Conservation (phyloP, 1,139 yeast species). For the Saccharomyces pastorianus region DNA sequence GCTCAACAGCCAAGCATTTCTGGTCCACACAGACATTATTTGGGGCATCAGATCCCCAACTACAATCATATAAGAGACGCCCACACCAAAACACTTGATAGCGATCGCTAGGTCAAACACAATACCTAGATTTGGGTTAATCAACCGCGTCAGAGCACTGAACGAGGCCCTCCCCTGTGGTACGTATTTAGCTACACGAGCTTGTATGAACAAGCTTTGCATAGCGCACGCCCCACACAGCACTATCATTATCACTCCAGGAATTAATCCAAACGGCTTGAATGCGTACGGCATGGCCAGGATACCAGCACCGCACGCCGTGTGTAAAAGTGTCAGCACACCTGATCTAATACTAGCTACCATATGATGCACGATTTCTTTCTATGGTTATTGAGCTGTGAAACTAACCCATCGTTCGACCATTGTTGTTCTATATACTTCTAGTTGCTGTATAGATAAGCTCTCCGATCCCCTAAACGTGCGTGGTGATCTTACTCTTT, state of each 20-base stretch:
- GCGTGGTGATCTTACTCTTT: background rate
- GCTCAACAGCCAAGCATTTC: conserved; percentile 32
- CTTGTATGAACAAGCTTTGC: conserved; percentile 25
- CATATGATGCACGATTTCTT: background rate
- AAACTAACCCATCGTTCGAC: background rate
- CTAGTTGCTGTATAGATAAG: background rate
- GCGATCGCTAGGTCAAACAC: conserved; percentile 89
- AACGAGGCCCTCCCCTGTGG: conserved; percentile 72
- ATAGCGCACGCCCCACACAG: conserved; percentile 36
- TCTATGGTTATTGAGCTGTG: background rate
- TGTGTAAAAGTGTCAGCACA: conserved; percentile 54
- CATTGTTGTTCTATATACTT: background rate
- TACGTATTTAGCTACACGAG: conserved; percentile 42
- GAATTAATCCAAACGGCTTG: conserved; percentile 69
- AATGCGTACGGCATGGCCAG: conserved; percentile 91
- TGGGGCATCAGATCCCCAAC: conserved; percentile 75
- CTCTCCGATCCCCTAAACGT: background rate
- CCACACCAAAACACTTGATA: conserved; percentile 79
- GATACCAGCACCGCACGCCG: conserved; percentile 71
- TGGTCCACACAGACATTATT: conserved; percentile 36
- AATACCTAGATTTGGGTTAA: conserved; percentile 64
- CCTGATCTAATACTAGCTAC: conserved; percentile 23
- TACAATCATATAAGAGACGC: conserved; percentile 64
- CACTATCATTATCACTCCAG: conserved; percentile 58
- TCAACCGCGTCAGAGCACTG: conserved; percentile 66